Evolutionary conservation across 306 rosid genomes (phyloP), one percentile per base, ranked within the genome.

Genomic region (Casuarina glauca): DNA sequence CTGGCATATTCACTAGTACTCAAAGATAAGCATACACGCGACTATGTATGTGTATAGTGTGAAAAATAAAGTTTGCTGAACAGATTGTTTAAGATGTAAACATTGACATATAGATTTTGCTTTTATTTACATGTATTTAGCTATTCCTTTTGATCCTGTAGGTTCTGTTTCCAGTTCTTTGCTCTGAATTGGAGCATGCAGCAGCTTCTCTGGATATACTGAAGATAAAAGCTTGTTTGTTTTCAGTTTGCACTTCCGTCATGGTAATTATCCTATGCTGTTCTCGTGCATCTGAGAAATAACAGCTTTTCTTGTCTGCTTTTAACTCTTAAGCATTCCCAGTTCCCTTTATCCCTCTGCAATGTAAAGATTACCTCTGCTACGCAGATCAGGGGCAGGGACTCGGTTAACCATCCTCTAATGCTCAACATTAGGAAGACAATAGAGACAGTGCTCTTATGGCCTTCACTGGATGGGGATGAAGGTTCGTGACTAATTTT

Each of bases 191-290:
- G 43, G 91, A 89, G 78, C 79, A 49, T 69, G 90, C 89, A 57
- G 81, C 84, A 58, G 80, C 72, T 73, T 82, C 88, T 70, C 87
- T 63, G 74, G 82, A 89, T 79, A 54, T 83, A 45, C 77, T 77
- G 75, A 78, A 83, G 87, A 84, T 92, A 79, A 92, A 90, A 86
- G 73, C 97, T 78, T 89, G 92, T 72, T 86, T 94, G 80, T 91
- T 90, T 83, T 87, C 97, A 72, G 75, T 89, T 66, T 94, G 97
- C 86, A 90, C 98, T 55, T 89, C 95, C 64, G 93, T 92, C 51
- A 83, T 78, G 98, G 97, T 92, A 90, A 90, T 35, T 79, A 35
- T 58, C 60, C 32, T 63, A 54, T 42, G 36, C 41, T 7, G 5
- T 75, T 67, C 39, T 52, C 63, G 39, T 81, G 70, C 74, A 67